These are phyloP conservation scores for Lanmaoa rubissima DNA, from an alignment of 768 basidiomycete genomes.

Conservation along the genomic window DNA sequence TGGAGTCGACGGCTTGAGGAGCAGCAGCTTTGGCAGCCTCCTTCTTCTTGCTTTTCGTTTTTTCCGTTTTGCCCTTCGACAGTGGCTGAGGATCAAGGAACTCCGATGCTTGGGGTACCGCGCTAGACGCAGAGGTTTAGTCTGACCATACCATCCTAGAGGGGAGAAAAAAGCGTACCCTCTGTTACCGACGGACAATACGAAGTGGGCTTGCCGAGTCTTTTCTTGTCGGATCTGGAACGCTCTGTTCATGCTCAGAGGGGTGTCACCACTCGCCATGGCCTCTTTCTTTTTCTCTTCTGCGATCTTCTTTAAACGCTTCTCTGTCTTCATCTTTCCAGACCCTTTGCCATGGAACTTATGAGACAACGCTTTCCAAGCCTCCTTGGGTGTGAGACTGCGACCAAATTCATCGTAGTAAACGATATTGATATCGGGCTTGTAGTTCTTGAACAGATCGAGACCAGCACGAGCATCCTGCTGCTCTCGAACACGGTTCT, in stretches of 20 bases:
- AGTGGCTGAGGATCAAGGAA: constrained; percentile 80
- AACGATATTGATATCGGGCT: constrained; percentile 93
- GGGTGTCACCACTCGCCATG: constrained; percentile 95
- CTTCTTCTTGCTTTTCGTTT: constrained; percentile 78
- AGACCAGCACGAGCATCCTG: constrained; percentile 81
- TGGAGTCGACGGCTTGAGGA: constrained; percentile 44
- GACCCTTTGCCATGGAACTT: constrained; percentile 98
- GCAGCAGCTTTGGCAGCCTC: constrained; percentile 50
- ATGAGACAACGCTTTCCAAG: constrained; percentile 97
- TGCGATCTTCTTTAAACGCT: constrained; percentile 93
- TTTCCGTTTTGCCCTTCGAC: constrained; percentile 81
- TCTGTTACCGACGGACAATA: constrained; percentile 90
- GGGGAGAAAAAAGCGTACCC: constrained; percentile 51
- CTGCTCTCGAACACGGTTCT: constrained; percentile 89
- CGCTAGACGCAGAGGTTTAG: constrained; percentile 43
- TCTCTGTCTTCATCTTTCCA: constrained; percentile 96
- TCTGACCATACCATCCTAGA: background rate
- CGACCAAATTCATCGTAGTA: constrained; percentile 98
- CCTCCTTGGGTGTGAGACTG: constrained; percentile 86
- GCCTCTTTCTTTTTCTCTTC: constrained; percentile 94
- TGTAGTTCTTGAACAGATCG: constrained; percentile 89
- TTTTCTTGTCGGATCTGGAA: constrained; percentile 94
- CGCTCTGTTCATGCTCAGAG: constrained; percentile 90
- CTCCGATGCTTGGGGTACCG: constrained; percentile 81
- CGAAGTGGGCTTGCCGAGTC: constrained; percentile 94